A percentile compares a stretch with the other conserved stretches of the same genome.
Conservation (phyloP, 305 asterid species). For the Euphrasia arctica region DNA sequence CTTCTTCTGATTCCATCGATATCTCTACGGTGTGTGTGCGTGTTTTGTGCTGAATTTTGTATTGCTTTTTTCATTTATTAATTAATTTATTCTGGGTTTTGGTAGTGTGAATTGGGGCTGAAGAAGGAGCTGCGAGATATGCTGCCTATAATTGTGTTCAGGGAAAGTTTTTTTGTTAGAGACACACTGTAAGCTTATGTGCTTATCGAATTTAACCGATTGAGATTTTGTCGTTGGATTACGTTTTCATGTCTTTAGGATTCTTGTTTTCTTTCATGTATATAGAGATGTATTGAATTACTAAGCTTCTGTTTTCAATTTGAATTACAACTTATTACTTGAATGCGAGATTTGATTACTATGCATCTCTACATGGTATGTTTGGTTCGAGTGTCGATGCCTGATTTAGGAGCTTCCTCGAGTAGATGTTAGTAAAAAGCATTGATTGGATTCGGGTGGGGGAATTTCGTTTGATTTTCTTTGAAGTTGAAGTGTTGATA, state of each 20-base stretch:
- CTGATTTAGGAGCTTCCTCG: too few relatives aligned
- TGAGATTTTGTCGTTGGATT: not conserved
- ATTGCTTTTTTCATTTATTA: not conserved
- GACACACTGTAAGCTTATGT: conserved; percentile 44
- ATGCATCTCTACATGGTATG: too few relatives aligned
- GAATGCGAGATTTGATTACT: too few relatives aligned
- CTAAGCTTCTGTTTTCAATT: too few relatives aligned
- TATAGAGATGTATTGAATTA: too few relatives aligned
- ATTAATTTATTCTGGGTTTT: conserved; percentile 6
- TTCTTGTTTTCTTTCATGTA: too few relatives aligned
- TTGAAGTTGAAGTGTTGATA: not conserved
- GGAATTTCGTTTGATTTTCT: not conserved
- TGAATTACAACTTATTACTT: too few relatives aligned
- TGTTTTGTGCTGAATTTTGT: not conserved
- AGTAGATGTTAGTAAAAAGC: too few relatives aligned
- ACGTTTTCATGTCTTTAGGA: too few relatives aligned
- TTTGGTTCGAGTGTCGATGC: too few relatives aligned
- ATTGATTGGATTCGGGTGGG: too few relatives aligned
- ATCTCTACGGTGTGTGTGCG: conserved; percentile 44
- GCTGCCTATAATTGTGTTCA: conserved; percentile 74
- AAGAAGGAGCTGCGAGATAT: conserved; percentile 84
- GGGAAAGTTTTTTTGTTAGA: conserved; percentile 66
- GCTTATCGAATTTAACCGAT: not conserved
- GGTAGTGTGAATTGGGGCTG: conserved; percentile 72
- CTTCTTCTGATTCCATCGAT: conserved; percentile 33